Conservation (phyloP, 2,329 filamentous ascomycete species). For the Rutstroemia sp. region DNA sequence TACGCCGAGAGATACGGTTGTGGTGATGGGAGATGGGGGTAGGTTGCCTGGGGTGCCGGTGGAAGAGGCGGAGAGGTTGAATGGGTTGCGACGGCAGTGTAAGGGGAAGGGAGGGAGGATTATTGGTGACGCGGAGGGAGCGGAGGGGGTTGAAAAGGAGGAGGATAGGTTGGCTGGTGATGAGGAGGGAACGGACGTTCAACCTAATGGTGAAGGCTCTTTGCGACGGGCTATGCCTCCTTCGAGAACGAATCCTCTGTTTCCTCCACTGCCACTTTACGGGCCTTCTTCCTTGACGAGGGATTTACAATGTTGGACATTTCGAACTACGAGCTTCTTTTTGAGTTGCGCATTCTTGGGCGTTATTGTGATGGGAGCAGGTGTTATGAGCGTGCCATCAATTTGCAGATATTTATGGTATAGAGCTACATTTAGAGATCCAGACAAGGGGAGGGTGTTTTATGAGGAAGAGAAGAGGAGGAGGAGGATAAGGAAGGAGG, state of each 20-base stretch:
- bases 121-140: slow-evolving; percentile 32
- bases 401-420: slow-evolving; percentile 43
- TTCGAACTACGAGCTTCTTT: slow-evolving; percentile 63
- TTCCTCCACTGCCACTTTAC: slow-evolving; percentile 77
- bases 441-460: slow-evolving; percentile 57
- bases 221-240: slow-evolving; percentile 48
- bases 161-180: slow-evolving; percentile 15
- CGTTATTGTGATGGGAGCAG: slow-evolving; percentile 66
- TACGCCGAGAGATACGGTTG: slow-evolving; percentile 65
- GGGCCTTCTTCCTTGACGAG: slow-evolving; percentile 63
- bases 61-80: slow-evolving; percentile 63
- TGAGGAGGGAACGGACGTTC: not conserved
- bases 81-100: slow-evolving; percentile 48
- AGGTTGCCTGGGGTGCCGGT: slow-evolving; percentile 63
- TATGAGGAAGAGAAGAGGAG: slow-evolving; percentile 63
- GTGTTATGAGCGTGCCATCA: slow-evolving; percentile 57
- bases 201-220: slow-evolving; percentile 41
- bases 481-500: slow-evolving; percentile 46
- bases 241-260: slow-evolving; percentile 69
- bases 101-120: slow-evolving; percentile 17
- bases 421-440: slow-evolving; percentile 51
- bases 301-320: slow-evolving; percentile 56
- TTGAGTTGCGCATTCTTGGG: slow-evolving; percentile 72
- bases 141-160: slow-evolving; percentile 28
- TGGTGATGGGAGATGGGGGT: slow-evolving; percentile 59